phyloP scores from a whole-genome alignment of 1,284 basidiomycete species.

The Malassezia dermatis region DNA sequence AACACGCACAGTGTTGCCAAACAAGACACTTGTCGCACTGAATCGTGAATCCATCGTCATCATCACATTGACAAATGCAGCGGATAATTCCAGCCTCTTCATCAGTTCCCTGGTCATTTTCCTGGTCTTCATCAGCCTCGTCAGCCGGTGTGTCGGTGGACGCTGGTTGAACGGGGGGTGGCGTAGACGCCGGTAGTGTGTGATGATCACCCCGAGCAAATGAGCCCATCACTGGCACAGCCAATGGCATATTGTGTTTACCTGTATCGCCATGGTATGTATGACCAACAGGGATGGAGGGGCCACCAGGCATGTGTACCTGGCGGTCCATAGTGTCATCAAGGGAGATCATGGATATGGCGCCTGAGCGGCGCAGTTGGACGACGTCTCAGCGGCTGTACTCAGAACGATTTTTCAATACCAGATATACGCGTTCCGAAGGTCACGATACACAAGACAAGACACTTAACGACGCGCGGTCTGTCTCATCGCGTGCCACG shows the following conservation, averaged over 20 bases:
- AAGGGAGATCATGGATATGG: neutral
- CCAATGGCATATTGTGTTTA: neutral
- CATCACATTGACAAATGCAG: slow-evolving; percentile 61
- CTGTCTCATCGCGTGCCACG: neutral
- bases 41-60: slow-evolving; percentile 84
- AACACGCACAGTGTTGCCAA: slow-evolving; percentile 85
- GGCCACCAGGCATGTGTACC: neutral
- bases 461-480: neutral
- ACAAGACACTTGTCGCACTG: slow-evolving; percentile 78
- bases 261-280: neutral
- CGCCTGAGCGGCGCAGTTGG: neutral
- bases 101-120: slow-evolving; percentile 35
- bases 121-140: slow-evolving; percentile 11
- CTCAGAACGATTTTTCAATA: neutral
- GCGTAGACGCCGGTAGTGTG: neutral
- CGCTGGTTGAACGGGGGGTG: neutral
- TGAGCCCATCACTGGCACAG: slow-evolving; percentile 2
- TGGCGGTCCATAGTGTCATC: neutral
- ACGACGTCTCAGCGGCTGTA: neutral
- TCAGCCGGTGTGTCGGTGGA: neutral
- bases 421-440: neutral
- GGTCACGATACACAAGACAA: neutral
- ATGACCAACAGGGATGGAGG: neutral
- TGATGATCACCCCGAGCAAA: neutral
- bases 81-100: slow-evolving; percentile 37